These are phyloP conservation scores for Gossypium stocksii DNA, from an alignment of 345 rosid species.

Conservation along the genomic window DNA sequence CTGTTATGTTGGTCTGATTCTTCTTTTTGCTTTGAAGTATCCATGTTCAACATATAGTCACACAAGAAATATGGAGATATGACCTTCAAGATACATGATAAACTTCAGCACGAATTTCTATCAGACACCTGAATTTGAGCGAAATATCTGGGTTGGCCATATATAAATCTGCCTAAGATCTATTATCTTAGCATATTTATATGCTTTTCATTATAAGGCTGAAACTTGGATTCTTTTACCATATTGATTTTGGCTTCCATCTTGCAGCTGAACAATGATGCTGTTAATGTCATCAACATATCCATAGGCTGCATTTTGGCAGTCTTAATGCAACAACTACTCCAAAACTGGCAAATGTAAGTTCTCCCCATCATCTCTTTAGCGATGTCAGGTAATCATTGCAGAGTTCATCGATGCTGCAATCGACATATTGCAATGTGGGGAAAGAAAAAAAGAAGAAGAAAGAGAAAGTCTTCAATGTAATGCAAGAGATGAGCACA, in stretches of 20 bases:
- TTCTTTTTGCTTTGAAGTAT: not conserved
- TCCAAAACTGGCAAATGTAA: conserved; percentile 29
- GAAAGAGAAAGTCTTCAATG: not conserved
- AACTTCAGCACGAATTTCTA: not conserved
- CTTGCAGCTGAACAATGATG: conserved; percentile 92
- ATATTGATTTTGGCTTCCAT: not conserved
- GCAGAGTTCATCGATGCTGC: not conserved
- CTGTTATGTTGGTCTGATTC: not conserved
- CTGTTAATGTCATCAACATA: conserved; percentile 83
- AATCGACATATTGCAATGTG: not conserved
- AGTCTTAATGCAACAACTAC: conserved; percentile 64
- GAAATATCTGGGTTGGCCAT: not conserved
- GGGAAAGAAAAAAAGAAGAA: not conserved
- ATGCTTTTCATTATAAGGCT: not conserved
- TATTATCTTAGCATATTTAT: not conserved
- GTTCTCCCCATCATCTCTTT: not conserved
- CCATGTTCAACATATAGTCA: not conserved
- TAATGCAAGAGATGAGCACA: not conserved
- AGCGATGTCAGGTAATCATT: conserved; percentile 18
- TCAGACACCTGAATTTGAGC: not conserved
- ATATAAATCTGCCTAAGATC: not conserved
- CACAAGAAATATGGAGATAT: not conserved
- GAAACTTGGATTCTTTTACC: not conserved
- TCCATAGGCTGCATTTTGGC: conserved; percentile 82
- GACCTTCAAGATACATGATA: too few species aligned